These are phyloP conservation scores for Aureobasidium subglaciale DNA, from an alignment of 2,329 filamentous ascomycete genomes.

Conservation along the genomic window DNA sequence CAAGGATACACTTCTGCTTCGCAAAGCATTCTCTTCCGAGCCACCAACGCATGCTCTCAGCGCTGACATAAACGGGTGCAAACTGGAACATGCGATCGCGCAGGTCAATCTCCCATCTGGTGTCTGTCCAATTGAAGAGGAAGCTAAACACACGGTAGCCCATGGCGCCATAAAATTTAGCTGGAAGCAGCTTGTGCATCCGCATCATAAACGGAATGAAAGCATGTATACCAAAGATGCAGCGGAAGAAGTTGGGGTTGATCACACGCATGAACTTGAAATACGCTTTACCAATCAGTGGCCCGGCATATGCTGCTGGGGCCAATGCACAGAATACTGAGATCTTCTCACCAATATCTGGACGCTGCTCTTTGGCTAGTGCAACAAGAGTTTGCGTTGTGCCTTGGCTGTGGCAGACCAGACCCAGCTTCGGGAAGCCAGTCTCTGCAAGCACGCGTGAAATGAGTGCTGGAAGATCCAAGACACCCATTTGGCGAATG, in stretches of 20 bases:
- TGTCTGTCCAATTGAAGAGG: conserved; percentile 81
- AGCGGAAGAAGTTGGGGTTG: conserved; percentile 64
- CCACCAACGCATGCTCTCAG: conserved; percentile 95
- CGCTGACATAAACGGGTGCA: conserved; percentile 79
- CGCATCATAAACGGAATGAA: conserved; percentile 93
- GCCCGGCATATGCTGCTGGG: conserved; percentile 83
- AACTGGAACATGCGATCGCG: conserved; percentile 85
- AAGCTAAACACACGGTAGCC: conserved; percentile 87
- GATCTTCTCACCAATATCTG: conserved; percentile 72
- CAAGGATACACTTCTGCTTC: conserved; percentile 77
- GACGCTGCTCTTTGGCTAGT: conserved; percentile 80
- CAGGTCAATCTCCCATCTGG: conserved; percentile 73
- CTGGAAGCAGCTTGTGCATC: conserved; percentile 62
- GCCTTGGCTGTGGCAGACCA: conserved; percentile 85
- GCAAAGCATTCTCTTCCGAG: conserved; percentile 79
- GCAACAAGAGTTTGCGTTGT: conserved; percentile 85
- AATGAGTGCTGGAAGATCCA: conserved; percentile 76
- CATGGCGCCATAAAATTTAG: conserved; percentile 66
- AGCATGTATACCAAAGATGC: conserved; percentile 84
- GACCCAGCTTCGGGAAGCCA: conserved; percentile 71
- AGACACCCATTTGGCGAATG: conserved; percentile 84
- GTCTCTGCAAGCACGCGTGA: conserved; percentile 76
- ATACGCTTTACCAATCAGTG: conserved; percentile 76
- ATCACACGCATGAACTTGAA: conserved; percentile 88
- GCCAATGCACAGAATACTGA: conserved; percentile 88